Conservation (phyloP, 2,329 filamentous ascomycete species). For the Triangularia verruculosa region DNA sequence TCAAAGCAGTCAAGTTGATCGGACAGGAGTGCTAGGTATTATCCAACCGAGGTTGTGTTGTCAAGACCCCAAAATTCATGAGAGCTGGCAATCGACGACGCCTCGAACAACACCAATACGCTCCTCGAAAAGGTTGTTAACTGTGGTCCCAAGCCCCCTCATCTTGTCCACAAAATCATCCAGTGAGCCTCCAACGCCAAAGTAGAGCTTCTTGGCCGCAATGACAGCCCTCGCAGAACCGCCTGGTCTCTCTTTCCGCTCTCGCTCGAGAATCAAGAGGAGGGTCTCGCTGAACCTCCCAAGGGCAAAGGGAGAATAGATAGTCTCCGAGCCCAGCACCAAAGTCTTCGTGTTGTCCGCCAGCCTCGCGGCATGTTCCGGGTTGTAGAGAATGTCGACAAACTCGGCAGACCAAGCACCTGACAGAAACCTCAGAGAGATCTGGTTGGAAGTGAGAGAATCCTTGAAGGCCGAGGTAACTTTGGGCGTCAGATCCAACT, state of each 20-base stretch:
- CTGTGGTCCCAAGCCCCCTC: conserved; percentile 44
- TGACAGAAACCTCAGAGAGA: conserved; percentile 66
- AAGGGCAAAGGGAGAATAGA: conserved; percentile 74
- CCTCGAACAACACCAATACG: conserved; percentile 59
- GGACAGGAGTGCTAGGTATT: not conserved
- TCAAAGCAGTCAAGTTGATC: not conserved
- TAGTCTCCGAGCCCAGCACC: conserved; percentile 75
- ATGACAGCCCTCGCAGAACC: conserved; percentile 61
- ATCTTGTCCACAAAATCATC: conserved; percentile 66
- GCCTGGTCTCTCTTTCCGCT: conserved; percentile 36
- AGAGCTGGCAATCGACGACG: conserved; percentile 52
- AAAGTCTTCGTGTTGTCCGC: conserved; percentile 40
- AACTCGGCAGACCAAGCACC: conserved; percentile 71
- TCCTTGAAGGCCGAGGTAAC: conserved; percentile 57
- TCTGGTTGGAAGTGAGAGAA: conserved; percentile 47
- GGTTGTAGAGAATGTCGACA: conserved; percentile 53
- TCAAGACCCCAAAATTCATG: conserved; percentile 14
- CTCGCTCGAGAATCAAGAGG: conserved; percentile 53
- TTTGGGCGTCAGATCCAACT: conserved; percentile 61
- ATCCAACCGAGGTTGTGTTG: not conserved
- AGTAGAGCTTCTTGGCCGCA: conserved; percentile 77
- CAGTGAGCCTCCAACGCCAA: conserved; percentile 78
- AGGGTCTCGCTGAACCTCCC: conserved; percentile 66
- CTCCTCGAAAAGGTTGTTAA: conserved; percentile 56
- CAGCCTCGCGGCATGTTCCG: conserved; percentile 22